A percentile compares a stretch with the other conserved stretches of the same genome.
Evolutionary conservation across 176 grass and related monocot species (phyloP).

Genomic region (Avena sativa): DNA sequence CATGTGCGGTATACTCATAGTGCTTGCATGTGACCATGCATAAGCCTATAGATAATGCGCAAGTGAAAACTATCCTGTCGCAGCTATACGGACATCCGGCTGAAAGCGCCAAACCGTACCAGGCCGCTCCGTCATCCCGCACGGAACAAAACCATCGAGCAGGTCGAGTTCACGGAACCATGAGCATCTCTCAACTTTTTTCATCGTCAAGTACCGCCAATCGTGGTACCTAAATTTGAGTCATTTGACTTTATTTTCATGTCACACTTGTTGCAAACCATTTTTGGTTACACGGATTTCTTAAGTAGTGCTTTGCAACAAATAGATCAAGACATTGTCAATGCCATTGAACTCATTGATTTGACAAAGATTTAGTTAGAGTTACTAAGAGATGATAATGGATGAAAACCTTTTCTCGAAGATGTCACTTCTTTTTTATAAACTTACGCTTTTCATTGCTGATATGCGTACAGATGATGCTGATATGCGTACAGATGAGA

Average conservation of each 20-base stretch:
- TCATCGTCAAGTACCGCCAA: constrained; percentile 28
- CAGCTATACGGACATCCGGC: constrained; percentile 42
- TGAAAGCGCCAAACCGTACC: not conserved
- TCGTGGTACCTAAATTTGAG: not conserved
- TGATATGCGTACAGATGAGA: not conserved
- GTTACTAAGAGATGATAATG: not conserved
- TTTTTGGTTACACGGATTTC: no score
- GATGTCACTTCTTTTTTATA: not conserved
- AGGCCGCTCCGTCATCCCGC: not conserved
- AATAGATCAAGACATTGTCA: no score
- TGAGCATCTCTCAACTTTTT: not conserved
- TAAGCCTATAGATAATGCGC: not conserved
- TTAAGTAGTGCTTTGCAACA: no score
- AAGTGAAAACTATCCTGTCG: constrained; percentile 55
- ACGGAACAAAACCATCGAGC: not conserved
- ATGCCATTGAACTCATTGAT: no score
- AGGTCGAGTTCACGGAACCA: not conserved
- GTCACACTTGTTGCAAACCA: no score
- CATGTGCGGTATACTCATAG: no score
- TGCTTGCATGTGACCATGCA: not conserved
- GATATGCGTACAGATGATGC: not conserved
- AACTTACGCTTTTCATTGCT: not conserved
- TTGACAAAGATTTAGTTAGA: not conserved
- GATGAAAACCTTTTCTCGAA: not conserved
- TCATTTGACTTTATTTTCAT: no score